Conservation (phyloP, 306 rosid genomes). For the Datisca glomerata region DNA sequence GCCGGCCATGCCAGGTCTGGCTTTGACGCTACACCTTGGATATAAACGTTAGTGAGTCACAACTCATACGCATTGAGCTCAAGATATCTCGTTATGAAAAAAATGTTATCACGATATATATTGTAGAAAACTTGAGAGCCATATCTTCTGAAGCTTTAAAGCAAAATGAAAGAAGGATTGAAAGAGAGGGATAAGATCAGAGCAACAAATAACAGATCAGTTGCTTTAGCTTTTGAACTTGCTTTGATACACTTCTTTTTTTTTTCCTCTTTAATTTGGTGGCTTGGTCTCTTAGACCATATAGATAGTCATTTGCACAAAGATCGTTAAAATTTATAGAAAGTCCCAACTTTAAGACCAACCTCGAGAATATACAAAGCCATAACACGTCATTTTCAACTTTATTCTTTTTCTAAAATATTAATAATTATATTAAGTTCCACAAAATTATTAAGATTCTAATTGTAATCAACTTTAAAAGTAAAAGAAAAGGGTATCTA, state of each 20-base stretch:
- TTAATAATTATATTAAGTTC: too few relatives aligned
- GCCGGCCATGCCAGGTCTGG: too few relatives aligned
- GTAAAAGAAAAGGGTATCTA: too few relatives aligned
- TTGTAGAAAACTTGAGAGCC: too few relatives aligned
- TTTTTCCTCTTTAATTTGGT: conserved; percentile 27
- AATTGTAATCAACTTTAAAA: too few relatives aligned
- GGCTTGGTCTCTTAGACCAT: conserved; percentile 20
- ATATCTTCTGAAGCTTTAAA: too few relatives aligned
- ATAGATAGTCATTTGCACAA: conserved; percentile 11
- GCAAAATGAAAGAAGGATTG: conserved; percentile 2
- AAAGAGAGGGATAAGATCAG: conserved; percentile 11
- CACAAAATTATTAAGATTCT: too few relatives aligned
- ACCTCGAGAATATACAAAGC: conserved; percentile 46
- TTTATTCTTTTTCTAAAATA: conserved; percentile 8
- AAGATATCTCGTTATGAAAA: too few relatives aligned
- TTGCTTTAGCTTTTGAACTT: conserved; percentile 2
- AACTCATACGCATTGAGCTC: too few relatives aligned
- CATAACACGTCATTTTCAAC: conserved; percentile 6
- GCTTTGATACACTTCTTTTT: conserved; percentile 26
- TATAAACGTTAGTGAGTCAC: too few relatives aligned
- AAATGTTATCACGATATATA: too few relatives aligned
- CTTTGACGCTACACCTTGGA: too few relatives aligned
- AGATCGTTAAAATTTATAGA: conserved; percentile 26
- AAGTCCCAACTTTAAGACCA: conserved; percentile 53
- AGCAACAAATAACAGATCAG: conserved; percentile 26